Percentiles rank a stretch among this genome's conserved stretches.
These are phyloP conservation scores for Solanum appendiculatum DNA, from an alignment of 257 asterid species.

Conservation along the genomic window DNA sequence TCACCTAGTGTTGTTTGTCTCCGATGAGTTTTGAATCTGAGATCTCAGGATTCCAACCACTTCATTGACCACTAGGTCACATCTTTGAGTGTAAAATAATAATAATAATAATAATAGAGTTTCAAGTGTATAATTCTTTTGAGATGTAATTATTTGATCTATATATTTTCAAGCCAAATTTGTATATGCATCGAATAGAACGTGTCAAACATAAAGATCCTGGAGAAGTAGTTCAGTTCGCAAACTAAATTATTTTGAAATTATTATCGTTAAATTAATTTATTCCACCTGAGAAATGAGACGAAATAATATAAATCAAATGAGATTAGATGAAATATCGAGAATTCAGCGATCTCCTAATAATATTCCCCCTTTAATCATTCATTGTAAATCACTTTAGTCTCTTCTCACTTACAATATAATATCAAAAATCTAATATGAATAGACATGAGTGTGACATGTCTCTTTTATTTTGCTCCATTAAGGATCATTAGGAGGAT, in stretches of 20 bases:
- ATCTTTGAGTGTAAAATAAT: background rate
- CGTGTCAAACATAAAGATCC: background rate
- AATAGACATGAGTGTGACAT: background rate
- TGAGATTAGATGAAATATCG: no score
- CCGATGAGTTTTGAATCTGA: no score
- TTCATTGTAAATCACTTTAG: background rate
- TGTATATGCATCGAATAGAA: no score
- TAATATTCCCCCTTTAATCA: background rate
- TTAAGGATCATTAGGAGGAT: background rate
- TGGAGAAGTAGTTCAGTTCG: background rate
- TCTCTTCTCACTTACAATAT: background rate
- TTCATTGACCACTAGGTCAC: background rate
- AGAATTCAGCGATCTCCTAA: no score
- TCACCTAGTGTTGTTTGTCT: no score
- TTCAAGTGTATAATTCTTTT: background rate
- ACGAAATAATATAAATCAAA: no score
- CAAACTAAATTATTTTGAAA: no score
- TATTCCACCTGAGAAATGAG: no score
- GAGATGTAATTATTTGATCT: background rate
- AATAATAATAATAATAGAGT: background rate
- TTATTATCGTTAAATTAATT: no score
- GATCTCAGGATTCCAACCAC: background rate
- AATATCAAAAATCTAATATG: background rate
- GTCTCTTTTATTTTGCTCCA: background rate
- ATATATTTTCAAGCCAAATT: background rate